These are phyloP conservation scores for Lichtheimia ramosa DNA, from an alignment of 371 early-diverging fungal genomes.

Conservation along the genomic window DNA sequence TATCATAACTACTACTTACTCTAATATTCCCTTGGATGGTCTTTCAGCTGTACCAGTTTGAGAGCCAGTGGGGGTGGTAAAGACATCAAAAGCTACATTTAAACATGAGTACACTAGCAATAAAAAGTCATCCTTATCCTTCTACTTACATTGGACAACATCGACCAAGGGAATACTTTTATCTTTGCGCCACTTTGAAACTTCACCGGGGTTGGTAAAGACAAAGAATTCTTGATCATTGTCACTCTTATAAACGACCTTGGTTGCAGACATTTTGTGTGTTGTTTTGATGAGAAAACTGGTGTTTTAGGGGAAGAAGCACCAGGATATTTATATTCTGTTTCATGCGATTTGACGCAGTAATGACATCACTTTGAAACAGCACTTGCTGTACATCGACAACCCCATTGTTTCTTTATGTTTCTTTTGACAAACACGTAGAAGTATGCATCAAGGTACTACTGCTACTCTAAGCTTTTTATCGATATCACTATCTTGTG, in stretches of 20 bases:
- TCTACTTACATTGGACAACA: constrained; percentile 41
- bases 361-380: too few relatives aligned
- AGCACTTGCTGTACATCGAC: too few relatives aligned
- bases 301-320: too few relatives aligned
- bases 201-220: constrained; percentile 34
- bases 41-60: constrained; percentile 21
- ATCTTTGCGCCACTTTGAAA: constrained; percentile 35
- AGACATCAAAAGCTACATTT: constrained; percentile 28
- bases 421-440: too few relatives aligned
- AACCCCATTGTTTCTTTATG: too few relatives aligned
- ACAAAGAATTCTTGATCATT: constrained; percentile 42
- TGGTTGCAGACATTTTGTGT: constrained; percentile 14
- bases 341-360: too few relatives aligned
- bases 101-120: too few relatives aligned
- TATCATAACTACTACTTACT: constrained; percentile 11
- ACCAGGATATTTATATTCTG: too few relatives aligned
- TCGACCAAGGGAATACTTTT: constrained; percentile 43
- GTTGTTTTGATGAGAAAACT: neutral
- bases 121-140: neutral
- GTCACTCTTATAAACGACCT: constrained; percentile 29
- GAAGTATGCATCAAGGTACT: too few relatives aligned
- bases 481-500: too few relatives aligned
- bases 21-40: constrained; percentile 25
- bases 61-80: constrained; percentile 14
- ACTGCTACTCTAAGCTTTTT: too few relatives aligned